Base-by-base conservation (phyloP, 1,284 basidiomycete species). In the Austroboletus olivaceoglutinosus region DNA sequence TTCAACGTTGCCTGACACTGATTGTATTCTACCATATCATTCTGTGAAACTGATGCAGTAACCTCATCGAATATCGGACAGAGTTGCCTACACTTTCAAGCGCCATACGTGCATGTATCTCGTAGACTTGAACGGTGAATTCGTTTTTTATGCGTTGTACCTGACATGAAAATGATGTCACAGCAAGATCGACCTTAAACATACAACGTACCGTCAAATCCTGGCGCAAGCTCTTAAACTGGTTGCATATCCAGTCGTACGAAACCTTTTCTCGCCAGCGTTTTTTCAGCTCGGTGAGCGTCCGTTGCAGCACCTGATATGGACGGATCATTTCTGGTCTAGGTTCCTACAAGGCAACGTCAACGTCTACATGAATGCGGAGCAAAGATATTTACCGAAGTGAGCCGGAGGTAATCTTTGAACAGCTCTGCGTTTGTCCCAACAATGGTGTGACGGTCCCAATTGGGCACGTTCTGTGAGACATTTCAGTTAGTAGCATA, bases 131-230 rank as follows among this genome's bases (percentile, higher is more conserved):
- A 31, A 96, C 94, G 1, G 97, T 98, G 64, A 99, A 98, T 49
- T 97, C 92, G 63, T 98, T 99, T 76, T 98, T 98, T 68, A 99
- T 98, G 31, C 96, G 86, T 76, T 99, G 97, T n/a, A 99, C 95
- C 94, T 97, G 61, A 42, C 52, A 47, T 56, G 48, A 55, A 44
- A 58, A 45, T 27, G 50, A 59, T 49, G 56, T 52, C 45, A 53
- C 61, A 51, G 58, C 49, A 56, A 48, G 47, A 65, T 44, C 53
- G 38, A 55, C 43, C 43, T 41, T 40, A 50, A 53, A 48, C 15
- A 41, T 40, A 44, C 21, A 37, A 80, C 89, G 72, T 70, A 96
- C 96, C 55, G 94, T 98, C 55, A 99, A 77, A 75, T 99, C 97
- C 71, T 99, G 97, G 43, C 97, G 85, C 59, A 99, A 76, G 65